phyloP scores from a whole-genome alignment of 2,329 filamentous ascomycete genomes.

The Epichloe hybrida region DNA sequence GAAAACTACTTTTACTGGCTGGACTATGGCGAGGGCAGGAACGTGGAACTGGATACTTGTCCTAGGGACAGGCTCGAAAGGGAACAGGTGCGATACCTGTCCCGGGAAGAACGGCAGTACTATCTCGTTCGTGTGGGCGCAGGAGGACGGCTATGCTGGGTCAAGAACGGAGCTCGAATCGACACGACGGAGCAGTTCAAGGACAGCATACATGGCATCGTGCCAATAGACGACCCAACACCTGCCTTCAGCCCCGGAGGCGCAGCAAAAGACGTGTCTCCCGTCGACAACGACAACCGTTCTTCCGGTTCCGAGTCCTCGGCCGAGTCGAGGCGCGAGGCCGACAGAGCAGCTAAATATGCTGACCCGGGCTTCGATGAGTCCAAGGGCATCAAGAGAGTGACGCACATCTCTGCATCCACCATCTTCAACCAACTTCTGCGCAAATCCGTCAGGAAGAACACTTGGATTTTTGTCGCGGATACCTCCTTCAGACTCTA shows the following conservation, averaged over 20 bases:
- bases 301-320: conserved; percentile 23
- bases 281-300: conserved; percentile 7
- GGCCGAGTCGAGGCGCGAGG: conserved; percentile 35
- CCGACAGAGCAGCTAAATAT: conserved; percentile 50
- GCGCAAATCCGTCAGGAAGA: conserved; percentile 66
- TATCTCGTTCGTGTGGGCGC: conserved; percentile 68
- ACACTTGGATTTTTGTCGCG: conserved; percentile 88
- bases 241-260: conserved; percentile 31
- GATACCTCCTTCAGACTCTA: conserved; percentile 78
- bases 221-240: conserved; percentile 45
- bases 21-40: conserved; percentile 63
- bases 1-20: conserved; percentile 95
- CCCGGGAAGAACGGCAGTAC: conserved; percentile 63
- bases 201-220: conserved; percentile 67
- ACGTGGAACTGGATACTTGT: conserved; percentile 56
- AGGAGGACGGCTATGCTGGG: conserved; percentile 71
- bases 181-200: conserved; percentile 63
- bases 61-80: conserved; percentile 61
- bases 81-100: conserved; percentile 74
- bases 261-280: conserved; percentile 5
- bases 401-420: conserved; percentile 53
- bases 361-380: conserved; percentile 49
- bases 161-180: conserved; percentile 65
- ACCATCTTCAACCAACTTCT: conserved; percentile 68
- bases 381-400: conserved; percentile 38